phyloP scores from a whole-genome alignment of 257 asterid species.

The Rauvolfia tetraphylla region DNA sequence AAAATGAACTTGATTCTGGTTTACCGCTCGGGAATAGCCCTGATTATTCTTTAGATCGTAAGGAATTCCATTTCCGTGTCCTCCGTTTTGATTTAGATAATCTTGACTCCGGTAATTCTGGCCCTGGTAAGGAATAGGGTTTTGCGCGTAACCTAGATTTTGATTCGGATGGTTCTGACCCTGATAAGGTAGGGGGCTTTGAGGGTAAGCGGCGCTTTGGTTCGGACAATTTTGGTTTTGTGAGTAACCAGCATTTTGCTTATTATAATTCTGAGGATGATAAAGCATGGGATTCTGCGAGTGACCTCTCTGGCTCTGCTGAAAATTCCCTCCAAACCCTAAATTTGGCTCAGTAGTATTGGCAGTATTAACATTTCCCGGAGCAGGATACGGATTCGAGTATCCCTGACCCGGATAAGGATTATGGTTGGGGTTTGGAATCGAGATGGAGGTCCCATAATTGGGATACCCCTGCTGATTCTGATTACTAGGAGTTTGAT shows the following conservation, averaged over 20 bases:
- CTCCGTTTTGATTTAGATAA: background rate
- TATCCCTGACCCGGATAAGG: conserved; percentile 8
- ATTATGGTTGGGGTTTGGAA: conserved; percentile 18
- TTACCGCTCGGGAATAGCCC: conserved; percentile 11
- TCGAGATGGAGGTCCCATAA: conserved; percentile 24
- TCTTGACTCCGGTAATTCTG: background rate
- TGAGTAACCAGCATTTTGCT: conserved; percentile 37
- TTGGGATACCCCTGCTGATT: conserved; percentile 37
- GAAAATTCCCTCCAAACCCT: conserved; percentile 5
- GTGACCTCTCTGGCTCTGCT: conserved; percentile 17
- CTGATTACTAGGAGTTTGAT: conserved; percentile 30
- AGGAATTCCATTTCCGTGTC: conserved; percentile 12
- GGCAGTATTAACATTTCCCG: conserved; percentile 34
- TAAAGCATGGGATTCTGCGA: conserved; percentile 5
- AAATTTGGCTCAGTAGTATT: conserved; percentile 4
- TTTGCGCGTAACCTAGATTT: background rate
- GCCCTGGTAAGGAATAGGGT: background rate
- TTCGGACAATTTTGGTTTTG: conserved; percentile 28
- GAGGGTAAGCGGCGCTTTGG: conserved; percentile 38
- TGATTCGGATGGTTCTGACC: conserved; percentile 6
- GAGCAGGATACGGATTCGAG: conserved; percentile 23
- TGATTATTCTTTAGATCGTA: conserved; percentile 24
- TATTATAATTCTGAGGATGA: conserved; percentile 10
- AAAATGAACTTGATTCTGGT: conserved; percentile 3
- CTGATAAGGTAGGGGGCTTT: conserved; percentile 29